phyloP scores from a whole-genome alignment of 768 basidiomycete genomes.

The Boletus insuetus region DNA sequence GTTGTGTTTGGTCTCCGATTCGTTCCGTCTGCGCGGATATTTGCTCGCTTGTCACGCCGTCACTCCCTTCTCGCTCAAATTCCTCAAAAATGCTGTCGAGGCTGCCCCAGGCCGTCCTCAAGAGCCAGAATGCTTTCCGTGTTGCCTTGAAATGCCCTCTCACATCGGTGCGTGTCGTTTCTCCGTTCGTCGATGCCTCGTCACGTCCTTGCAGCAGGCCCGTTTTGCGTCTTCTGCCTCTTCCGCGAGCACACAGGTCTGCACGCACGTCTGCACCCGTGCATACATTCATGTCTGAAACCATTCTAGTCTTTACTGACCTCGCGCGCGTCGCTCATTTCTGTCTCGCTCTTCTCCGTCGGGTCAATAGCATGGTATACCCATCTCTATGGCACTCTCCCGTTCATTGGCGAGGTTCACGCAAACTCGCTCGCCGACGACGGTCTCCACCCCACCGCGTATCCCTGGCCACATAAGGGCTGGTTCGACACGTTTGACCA shows the following conservation, averaged over 20 bases:
- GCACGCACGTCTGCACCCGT: conserved; percentile 17
- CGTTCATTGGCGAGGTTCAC: conserved; percentile 88
- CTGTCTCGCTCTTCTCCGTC: conserved; percentile 71
- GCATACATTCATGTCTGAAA: background rate
- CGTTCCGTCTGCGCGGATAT: conserved; percentile 45
- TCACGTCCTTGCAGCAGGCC: conserved; percentile 40
- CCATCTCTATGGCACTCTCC: conserved; percentile 85
- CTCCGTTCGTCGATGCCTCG: conserved; percentile 2
- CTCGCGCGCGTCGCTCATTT: conserved; percentile 72
- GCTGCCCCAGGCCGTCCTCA: conserved; percentile 73
- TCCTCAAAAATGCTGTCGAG: conserved; percentile 76
- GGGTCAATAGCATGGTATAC: conserved; percentile 98
- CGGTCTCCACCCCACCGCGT: conserved; percentile 82
- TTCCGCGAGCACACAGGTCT: conserved; percentile 62
- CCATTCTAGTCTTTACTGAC: conserved; percentile 53
- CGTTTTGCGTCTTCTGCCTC: conserved; percentile 63
- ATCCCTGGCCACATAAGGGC: conserved; percentile 93
- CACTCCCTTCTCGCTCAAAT: conserved; percentile 42
- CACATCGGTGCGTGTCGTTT: conserved; percentile 43
- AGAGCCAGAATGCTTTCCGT: conserved; percentile 49
- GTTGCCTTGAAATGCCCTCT: conserved; percentile 46
- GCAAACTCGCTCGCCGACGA: conserved; percentile 92
- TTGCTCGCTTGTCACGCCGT: conserved; percentile 43
- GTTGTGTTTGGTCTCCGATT: conserved; percentile 41
- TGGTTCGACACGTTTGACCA: conserved; percentile 92